Conservation (phyloP, 176 grass and related monocot species). For the Zoysia pacifica region DNA sequence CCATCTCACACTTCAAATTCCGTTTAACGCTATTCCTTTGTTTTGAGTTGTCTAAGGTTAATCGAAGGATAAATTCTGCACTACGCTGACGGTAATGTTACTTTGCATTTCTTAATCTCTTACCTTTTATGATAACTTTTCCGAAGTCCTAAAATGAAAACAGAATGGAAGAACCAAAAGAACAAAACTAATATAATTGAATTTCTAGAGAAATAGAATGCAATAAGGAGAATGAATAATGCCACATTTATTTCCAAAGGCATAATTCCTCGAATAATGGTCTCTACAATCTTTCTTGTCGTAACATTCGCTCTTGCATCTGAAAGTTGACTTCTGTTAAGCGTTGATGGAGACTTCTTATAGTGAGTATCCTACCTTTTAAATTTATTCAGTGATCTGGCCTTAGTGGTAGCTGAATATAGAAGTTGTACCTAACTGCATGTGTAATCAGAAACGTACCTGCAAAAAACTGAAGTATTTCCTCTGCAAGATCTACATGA, state of each 20-base stretch:
- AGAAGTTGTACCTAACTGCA: conserved; percentile 46
- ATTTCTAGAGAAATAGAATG: conserved; percentile 37
- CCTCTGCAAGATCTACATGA: conserved; percentile 24
- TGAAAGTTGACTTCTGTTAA: conserved; percentile 54
- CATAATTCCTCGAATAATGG: conserved; percentile 40
- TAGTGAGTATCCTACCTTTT: conserved; percentile 33
- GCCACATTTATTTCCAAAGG: conserved; percentile 29
- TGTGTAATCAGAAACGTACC: conserved; percentile 28
- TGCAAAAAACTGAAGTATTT: conserved; percentile 20
- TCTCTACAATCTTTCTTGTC: conserved; percentile 24
- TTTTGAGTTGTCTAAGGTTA: conserved; percentile 40
- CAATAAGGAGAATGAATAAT: conserved; percentile 40
- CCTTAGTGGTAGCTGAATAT: conserved; percentile 44
- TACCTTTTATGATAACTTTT: not conserved
- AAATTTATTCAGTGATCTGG: conserved; percentile 41
- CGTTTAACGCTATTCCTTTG: conserved; percentile 6
- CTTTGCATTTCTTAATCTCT: conserved; percentile 31
- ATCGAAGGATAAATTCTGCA: conserved; percentile 39
- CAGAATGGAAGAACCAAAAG: conserved; percentile 8
- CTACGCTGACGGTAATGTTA: conserved; percentile 11
- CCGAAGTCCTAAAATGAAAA: conserved; percentile 29
- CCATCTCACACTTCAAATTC: conserved; percentile 22
- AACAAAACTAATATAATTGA: not conserved
- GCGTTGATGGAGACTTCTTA: conserved; percentile 44
- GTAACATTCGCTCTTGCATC: conserved; percentile 44